Evolutionary conservation across 83 land plant species (phyloP).

Genomic region (Isoetes engelmannii): DNA sequence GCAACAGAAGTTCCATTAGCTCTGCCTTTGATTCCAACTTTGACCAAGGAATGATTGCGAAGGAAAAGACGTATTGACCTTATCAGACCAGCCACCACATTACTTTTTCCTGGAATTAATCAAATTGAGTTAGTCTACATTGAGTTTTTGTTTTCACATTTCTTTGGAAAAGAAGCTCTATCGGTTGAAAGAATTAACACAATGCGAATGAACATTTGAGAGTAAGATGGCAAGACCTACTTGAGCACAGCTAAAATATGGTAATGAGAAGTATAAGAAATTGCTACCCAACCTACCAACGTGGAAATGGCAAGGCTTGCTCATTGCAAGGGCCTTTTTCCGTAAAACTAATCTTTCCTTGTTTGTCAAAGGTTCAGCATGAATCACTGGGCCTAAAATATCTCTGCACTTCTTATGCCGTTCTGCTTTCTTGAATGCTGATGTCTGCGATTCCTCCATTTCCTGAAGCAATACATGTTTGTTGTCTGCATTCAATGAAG

Average conservation of each 20-base stretch:
- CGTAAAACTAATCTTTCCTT: slow-evolving; percentile 26
- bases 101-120: slow-evolving; percentile 56
- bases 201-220: no score
- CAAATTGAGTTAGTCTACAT: no score
- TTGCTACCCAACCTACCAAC: slow-evolving; percentile 18
- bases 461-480: no score
- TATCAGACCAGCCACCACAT: slow-evolving; percentile 68
- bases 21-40: slow-evolving; percentile 79
- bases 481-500: no score
- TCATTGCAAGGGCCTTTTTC: slow-evolving; percentile 21
- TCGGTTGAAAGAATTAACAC: no score
- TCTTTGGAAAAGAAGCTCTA: no score
- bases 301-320: slow-evolving; percentile 27
- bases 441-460: no score
- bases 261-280: not conserved
- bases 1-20: slow-evolving; percentile 77
- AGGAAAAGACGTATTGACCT: slow-evolving; percentile 64
- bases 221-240: no score
- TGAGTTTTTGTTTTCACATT: no score
- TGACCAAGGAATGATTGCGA: slow-evolving; percentile 62
- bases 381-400: slow-evolving; percentile 16
- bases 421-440: not conserved
- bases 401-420: not conserved
- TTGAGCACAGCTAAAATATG: not conserved
- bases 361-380: slow-evolving; percentile 25